Evolutionary conservation across 768 basidiomycete species (phyloP).

Genomic region (Collybia mongolica): DNA sequence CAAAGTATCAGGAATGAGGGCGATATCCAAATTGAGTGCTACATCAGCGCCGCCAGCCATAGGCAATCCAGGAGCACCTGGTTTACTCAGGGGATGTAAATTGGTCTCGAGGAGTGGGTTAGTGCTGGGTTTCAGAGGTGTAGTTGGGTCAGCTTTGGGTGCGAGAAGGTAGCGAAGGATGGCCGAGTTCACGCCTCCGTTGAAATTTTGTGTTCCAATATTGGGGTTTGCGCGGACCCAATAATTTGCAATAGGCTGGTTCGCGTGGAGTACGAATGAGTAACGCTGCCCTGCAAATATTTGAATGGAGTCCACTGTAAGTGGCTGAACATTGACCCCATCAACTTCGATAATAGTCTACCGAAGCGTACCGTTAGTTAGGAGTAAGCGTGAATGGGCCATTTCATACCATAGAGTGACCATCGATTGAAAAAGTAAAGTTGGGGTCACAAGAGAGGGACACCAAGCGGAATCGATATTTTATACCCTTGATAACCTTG

Average conservation of each 20-base stretch:
- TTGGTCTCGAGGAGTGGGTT: conserved; percentile 26
- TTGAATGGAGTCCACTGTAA: conserved; percentile 31
- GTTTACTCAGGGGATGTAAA: conserved; percentile 18
- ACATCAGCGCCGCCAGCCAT: conserved; percentile 32
- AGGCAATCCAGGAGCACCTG: conserved; percentile 24
- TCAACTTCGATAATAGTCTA: conserved; percentile 35
- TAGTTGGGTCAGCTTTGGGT: conserved; percentile 23
- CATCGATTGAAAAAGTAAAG: conserved; percentile 26
- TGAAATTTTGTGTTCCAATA: conserved; percentile 17
- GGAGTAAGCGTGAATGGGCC: neutral
- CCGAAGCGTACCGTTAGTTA: neutral
- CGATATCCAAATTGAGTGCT: conserved; percentile 16
- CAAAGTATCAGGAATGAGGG: conserved; percentile 33
- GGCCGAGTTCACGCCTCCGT: conserved; percentile 37
- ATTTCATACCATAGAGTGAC: conserved; percentile 26
- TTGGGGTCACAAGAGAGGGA: conserved; percentile 34
- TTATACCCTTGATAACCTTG: conserved; percentile 24
- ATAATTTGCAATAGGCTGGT: conserved; percentile 36
- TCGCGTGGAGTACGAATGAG: conserved; percentile 32
- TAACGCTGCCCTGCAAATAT: conserved; percentile 44
- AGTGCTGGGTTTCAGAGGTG: conserved; percentile 9
- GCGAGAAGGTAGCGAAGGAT: conserved; percentile 41
- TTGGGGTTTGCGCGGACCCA: conserved; percentile 30
- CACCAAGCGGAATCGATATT: conserved; percentile 44
- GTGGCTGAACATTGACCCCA: conserved; percentile 21